Percentiles rank a stretch among this genome's conserved stretches.
These are phyloP conservation scores for Pyrenochaeta sp. DNA, from an alignment of 2,329 filamentous ascomycete species.

Conservation along the genomic window DNA sequence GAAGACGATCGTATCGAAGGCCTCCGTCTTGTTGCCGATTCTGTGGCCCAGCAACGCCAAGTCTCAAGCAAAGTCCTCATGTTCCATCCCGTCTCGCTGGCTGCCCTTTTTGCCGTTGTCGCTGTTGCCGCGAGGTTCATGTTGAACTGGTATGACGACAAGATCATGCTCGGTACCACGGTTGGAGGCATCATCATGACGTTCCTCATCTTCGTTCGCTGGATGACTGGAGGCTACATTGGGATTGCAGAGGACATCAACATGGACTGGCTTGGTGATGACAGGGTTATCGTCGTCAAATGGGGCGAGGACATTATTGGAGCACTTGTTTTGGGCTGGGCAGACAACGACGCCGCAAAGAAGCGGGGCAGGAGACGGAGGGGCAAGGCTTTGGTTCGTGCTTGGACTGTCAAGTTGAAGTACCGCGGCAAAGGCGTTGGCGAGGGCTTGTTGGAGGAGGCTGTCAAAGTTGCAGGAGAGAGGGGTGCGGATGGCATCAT, in stretches of 20 bases:
- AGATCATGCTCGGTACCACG: constrained; percentile 65
- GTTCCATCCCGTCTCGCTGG: constrained; percentile 46
- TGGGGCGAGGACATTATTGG: constrained; percentile 75
- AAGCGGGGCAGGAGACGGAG: constrained; percentile 59
- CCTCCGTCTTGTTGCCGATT: constrained; percentile 78
- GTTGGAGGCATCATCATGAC: constrained; percentile 68
- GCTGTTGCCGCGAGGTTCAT: constrained; percentile 51
- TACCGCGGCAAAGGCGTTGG: constrained; percentile 78
- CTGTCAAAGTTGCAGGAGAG: constrained; percentile 71
- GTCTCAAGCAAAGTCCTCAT: constrained; percentile 66
- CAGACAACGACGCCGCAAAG: constrained; percentile 56
- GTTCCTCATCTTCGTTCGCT: constrained; percentile 68
- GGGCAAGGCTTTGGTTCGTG: constrained; percentile 75
- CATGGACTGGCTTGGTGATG: constrained; percentile 67
- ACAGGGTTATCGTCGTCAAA: constrained; percentile 66
- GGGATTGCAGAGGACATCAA: constrained; percentile 66
- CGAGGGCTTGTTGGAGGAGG: constrained; percentile 74
- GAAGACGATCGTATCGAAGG: constrained; percentile 70
- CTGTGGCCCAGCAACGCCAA: constrained; percentile 82
- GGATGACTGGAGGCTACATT: constrained; percentile 68
- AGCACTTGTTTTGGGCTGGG: constrained; percentile 72
- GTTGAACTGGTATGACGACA: constrained; percentile 55
- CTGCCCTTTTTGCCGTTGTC: constrained; percentile 48
- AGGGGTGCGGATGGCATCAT: constrained; percentile 73
- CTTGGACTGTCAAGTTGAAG: constrained; percentile 77